Conservation (phyloP, 2,329 filamentous ascomycete genomes). For the Scedosporium boydii region DNA sequence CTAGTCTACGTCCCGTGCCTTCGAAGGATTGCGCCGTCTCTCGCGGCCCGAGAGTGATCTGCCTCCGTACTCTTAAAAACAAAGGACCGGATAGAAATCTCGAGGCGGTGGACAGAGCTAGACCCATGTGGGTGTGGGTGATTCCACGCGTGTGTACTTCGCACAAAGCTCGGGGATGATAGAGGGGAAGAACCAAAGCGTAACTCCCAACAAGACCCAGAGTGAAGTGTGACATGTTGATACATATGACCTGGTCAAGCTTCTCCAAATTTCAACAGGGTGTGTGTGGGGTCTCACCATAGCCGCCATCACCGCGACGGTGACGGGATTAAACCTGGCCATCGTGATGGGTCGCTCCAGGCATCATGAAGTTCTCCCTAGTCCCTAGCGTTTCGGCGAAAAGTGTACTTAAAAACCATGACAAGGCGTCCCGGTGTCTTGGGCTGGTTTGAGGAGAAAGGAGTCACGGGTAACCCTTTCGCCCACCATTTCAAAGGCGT, state of each 20-base stretch:
- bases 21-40: background rate
- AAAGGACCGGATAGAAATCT: background rate
- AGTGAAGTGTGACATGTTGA: constrained; percentile 2
- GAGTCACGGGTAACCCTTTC: background rate
- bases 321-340: background rate
- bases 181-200: background rate
- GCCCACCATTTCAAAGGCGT: background rate
- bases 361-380: too few species aligned
- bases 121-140: background rate
- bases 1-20: background rate
- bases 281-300: constrained; percentile 1
- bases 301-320: background rate
- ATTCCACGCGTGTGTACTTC: background rate
- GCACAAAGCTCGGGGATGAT: background rate
- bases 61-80: background rate
- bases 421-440: background rate
- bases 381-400: too few species aligned
- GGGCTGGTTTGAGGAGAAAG: background rate
- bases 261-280: background rate
- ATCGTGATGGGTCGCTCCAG: too few species aligned
- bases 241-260: constrained; percentile 3
- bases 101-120: background rate
- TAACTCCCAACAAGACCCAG: background rate
- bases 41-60: background rate
- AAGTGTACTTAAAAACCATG: background rate